Conservation (phyloP, 495 filamentous ascomycete species). For the Aspergillus saccharolyticus region DNA sequence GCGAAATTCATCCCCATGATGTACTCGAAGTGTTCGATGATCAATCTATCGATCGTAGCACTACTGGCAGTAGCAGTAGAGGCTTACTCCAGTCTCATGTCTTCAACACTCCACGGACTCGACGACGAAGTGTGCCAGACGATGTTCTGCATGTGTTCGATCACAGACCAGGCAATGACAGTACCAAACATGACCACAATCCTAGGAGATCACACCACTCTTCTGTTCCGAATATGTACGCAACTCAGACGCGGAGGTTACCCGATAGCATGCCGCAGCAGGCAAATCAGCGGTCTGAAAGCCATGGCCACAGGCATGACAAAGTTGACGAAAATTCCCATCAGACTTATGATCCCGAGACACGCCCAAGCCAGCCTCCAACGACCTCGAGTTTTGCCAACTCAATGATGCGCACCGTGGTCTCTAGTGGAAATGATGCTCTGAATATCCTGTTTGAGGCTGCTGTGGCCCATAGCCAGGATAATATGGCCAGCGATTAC, state of each 20-base stretch:
- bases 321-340: conserved; percentile 1
- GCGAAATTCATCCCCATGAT: neutral
- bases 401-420: conserved; percentile 47
- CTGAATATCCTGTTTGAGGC: conserved; percentile 51
- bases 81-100: neutral
- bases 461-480: conserved; percentile 37
- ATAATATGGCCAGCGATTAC: conserved; percentile 18
- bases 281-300: neutral
- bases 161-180: neutral
- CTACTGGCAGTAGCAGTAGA: neutral
- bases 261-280: neutral
- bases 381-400: conserved; percentile 33
- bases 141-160: neutral
- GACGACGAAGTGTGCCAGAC: neutral
- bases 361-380: conserved; percentile 19
- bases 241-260: neutral
- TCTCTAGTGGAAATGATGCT: conserved; percentile 49
- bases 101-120: neutral
- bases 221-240: neutral
- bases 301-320: conserved; percentile 3
- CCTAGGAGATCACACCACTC: neutral
- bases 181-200: neutral
- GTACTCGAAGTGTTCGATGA: neutral
- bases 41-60: neutral
- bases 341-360: conserved; percentile 2